These are phyloP conservation scores for Neoascochyta sp. DNA, from an alignment of 2,329 filamentous ascomycete genomes.

Conservation along the genomic window DNA sequence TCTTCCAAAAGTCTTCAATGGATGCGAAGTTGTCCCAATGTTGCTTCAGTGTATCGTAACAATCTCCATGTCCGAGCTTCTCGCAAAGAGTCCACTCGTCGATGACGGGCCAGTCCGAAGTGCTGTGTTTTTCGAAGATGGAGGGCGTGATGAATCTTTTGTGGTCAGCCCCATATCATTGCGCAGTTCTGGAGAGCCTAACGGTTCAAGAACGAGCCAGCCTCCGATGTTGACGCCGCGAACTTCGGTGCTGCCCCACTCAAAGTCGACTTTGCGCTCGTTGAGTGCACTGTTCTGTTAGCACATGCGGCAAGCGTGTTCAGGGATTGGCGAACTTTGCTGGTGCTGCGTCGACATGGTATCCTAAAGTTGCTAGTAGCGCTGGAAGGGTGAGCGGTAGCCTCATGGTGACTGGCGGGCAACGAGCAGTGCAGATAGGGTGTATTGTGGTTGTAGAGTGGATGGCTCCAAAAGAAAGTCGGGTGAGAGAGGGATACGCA, in stretches of 20 bases:
- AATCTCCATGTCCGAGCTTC: constrained; percentile 46
- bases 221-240: constrained; percentile 35
- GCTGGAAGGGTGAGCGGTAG: constrained; percentile 6
- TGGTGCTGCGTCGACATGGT: constrained; percentile 15
- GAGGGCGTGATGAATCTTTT: constrained; percentile 54
- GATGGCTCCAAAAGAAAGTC: too few species aligned
- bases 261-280: constrained; percentile 20
- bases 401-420: constrained; percentile 16
- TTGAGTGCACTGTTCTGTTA: constrained; percentile 3
- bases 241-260: constrained; percentile 46
- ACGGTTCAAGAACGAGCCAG: constrained; percentile 36
- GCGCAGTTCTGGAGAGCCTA: constrained; percentile 1
- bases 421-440: too few species aligned
- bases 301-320: background rate
- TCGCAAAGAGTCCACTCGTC: constrained; percentile 52
- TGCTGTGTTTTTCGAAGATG: constrained; percentile 44
- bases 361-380: constrained; percentile 7
- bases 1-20: constrained; percentile 53
- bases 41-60: constrained; percentile 43
- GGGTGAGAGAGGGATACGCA: too few species aligned
- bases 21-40: constrained; percentile 53
- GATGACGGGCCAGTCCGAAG: constrained; percentile 33
- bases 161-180: constrained; percentile 3
- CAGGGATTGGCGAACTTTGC: constrained; percentile 9
- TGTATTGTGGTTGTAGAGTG: too few species aligned